Conservation (phyloP, 805 yeast genomes). For the Cyberlindnera bimundalis region DNA sequence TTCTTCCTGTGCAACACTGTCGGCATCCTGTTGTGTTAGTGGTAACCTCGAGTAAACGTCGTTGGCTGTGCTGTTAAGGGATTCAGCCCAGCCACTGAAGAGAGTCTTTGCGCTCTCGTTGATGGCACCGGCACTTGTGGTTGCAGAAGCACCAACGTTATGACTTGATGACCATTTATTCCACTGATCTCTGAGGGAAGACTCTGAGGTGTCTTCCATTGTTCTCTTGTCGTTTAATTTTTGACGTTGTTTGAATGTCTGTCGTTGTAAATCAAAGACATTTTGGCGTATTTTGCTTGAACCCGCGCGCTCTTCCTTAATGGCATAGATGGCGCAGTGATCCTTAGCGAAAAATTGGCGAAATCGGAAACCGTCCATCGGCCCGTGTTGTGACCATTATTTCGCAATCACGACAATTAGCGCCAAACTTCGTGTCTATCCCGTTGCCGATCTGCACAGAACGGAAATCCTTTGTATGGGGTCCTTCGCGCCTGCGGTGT, state of each 20-base stretch:
- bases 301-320: too few relatives aligned
- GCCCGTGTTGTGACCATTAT: too few relatives aligned
- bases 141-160: constrained; percentile 16
- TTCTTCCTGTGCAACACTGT: constrained; percentile 44
- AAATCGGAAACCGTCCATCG: too few relatives aligned
- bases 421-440: too few relatives aligned
- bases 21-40: constrained; percentile 49
- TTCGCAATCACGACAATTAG: too few relatives aligned
- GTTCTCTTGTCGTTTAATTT: background rate
- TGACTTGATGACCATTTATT: constrained; percentile 35
- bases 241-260: background rate
- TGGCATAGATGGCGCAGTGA: too few relatives aligned
- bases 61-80: constrained; percentile 40
- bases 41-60: constrained; percentile 68
- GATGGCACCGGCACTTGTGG: constrained; percentile 18
- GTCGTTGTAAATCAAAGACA: background rate
- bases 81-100: constrained; percentile 37
- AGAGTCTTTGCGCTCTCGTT: constrained; percentile 35
- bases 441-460: too few relatives aligned
- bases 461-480: too few relatives aligned
- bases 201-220: constrained; percentile 20
- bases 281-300: background rate
- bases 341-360: too few relatives aligned
- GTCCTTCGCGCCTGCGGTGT: too few relatives aligned
- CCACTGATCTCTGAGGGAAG: constrained; percentile 37